These are phyloP conservation scores for Skeletonema tropicum DNA, from an alignment of 108 stramenopile genomes.

Conservation along the genomic window DNA sequence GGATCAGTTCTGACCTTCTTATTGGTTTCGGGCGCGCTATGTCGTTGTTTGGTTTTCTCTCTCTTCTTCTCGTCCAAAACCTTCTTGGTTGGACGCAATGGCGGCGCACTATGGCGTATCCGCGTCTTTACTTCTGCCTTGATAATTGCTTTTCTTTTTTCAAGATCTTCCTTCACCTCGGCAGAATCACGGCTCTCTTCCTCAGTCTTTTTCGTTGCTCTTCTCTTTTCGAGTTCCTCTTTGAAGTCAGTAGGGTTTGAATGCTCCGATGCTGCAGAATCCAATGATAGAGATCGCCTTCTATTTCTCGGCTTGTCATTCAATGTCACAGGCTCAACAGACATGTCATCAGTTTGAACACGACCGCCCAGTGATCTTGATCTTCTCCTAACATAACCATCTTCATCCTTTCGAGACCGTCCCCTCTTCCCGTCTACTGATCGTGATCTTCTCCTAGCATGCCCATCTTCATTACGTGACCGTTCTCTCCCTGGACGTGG, in stretches of 20 bases:
- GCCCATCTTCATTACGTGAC: neutral
- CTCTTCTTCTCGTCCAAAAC: neutral
- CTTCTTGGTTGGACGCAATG: neutral
- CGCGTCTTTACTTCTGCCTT: neutral
- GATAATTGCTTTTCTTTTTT: neutral
- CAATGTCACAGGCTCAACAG: neutral
- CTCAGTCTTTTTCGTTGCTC: neutral
- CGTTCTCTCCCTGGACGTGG: neutral
- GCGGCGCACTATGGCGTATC: neutral
- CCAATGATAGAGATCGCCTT: neutral
- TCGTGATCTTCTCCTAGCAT: neutral
- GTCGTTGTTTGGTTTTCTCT: neutral
- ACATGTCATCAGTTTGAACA: too few relatives aligned
- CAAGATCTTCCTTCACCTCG: neutral
- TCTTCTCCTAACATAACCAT: neutral
- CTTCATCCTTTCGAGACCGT: neutral
- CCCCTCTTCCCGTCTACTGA: neutral
- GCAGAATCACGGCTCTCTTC: neutral
- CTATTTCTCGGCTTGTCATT: neutral
- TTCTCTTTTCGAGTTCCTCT: neutral
- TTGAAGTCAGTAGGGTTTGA: neutral
- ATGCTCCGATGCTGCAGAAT: neutral
- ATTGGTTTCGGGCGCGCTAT: too few relatives aligned
- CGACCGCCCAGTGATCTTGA: neutral
- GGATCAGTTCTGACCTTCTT: too few relatives aligned